Conservation (phyloP, 1,284 basidiomycete genomes). For the Cryptococcus hybrid region DNA sequence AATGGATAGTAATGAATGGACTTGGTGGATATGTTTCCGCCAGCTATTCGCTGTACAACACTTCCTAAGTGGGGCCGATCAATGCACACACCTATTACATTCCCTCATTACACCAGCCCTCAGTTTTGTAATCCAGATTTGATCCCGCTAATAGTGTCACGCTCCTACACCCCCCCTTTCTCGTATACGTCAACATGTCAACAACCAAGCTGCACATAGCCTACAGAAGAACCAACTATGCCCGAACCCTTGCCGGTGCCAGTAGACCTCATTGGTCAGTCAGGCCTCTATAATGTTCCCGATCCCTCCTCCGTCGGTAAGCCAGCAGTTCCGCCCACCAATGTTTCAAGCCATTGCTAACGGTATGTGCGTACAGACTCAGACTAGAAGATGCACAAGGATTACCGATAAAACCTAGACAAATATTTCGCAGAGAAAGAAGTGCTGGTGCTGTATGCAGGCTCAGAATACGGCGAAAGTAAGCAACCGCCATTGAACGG, state of each 20-base stretch:
- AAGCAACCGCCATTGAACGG: neutral
- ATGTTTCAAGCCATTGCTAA: neutral
- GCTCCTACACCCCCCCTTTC: too few relatives aligned
- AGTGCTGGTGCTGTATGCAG: slow-evolving; percentile 48
- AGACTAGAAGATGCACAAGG: slow-evolving; percentile 45
- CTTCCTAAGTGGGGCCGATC: too few relatives aligned
- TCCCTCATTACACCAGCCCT: too few relatives aligned
- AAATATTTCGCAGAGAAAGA: slow-evolving; percentile 42
- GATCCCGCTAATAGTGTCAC: too few relatives aligned
- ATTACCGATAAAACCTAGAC: slow-evolving; percentile 37
- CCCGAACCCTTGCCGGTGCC: slow-evolving; percentile 24
- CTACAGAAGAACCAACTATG: neutral
- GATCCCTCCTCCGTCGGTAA: slow-evolving; percentile 45
- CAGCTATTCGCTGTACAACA: too few relatives aligned
- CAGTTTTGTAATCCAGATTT: too few relatives aligned
- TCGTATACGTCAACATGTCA: too few relatives aligned
- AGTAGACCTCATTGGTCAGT: slow-evolving; percentile 37
- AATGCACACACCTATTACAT: too few relatives aligned
- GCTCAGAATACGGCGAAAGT: slow-evolving; percentile 41
- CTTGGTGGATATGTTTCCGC: too few relatives aligned
- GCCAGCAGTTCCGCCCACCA: slow-evolving; percentile 7
- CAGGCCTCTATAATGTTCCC: slow-evolving; percentile 41
- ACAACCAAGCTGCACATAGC: too few relatives aligned
- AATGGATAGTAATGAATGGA: too few relatives aligned
- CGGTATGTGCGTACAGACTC: slow-evolving; percentile 22